Conservation (phyloP, 2,329 filamentous ascomycete genomes). For the Alternaria brassicae region DNA sequence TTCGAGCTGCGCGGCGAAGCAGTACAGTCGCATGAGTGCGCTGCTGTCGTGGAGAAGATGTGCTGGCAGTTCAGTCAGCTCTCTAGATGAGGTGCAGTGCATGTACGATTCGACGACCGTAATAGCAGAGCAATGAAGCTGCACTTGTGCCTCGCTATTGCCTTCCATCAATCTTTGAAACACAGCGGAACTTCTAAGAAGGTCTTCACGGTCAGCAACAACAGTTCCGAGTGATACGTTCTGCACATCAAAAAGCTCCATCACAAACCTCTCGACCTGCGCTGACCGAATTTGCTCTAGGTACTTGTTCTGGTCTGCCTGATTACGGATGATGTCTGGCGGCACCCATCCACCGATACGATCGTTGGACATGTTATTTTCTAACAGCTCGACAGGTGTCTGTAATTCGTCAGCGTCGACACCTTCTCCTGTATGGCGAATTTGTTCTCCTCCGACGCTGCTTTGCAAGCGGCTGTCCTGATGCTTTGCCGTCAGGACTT, state of each 20-base stretch:
- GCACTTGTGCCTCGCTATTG: not conserved
- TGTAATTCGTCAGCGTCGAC: not conserved
- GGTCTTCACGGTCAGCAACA: not conserved
- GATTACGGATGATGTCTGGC: slow-evolving; percentile 10
- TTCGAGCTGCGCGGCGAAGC: slow-evolving; percentile 3
- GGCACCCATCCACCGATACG: slow-evolving; percentile 13
- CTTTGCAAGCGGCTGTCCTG: not conserved
- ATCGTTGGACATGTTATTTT: not conserved
- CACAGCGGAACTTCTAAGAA: not conserved
- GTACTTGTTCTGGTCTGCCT: slow-evolving; percentile 8
- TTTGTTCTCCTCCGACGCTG: not conserved
- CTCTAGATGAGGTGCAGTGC: not conserved
- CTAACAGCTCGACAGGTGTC: not conserved
- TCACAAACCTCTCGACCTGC: not conserved
- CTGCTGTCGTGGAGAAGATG: not conserved
- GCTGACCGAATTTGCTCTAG: not conserved
- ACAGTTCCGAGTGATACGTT: not conserved
- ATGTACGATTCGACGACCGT: not conserved
- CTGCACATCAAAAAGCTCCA: slow-evolving; percentile 4
- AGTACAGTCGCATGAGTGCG: slow-evolving; percentile 10
- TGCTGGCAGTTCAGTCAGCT: not conserved
- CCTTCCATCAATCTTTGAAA: not conserved
- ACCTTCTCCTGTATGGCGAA: not conserved
- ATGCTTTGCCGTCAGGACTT: not conserved
- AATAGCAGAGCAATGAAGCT: not conserved